Conservation (phyloP, 257 asterid genomes). For the Vinca minor region DNA sequence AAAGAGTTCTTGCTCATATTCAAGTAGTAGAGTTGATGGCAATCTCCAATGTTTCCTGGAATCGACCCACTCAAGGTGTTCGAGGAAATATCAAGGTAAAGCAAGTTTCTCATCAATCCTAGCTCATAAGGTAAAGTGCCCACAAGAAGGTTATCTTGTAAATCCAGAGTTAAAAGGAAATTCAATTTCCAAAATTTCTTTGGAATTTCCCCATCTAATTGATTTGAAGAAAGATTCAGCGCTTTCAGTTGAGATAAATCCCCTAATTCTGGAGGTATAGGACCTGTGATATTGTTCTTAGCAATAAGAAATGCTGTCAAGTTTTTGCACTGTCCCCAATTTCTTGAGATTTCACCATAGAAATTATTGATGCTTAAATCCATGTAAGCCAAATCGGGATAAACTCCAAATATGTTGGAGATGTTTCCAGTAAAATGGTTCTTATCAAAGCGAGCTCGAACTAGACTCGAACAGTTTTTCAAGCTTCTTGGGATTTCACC, state of each 20-base stretch:
- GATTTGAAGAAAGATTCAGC: slow-evolving; percentile 31
- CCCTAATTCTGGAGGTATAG: slow-evolving; percentile 24
- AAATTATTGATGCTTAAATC: slow-evolving; percentile 27
- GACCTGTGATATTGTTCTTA: slow-evolving; percentile 21
- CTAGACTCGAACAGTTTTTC: slow-evolving; percentile 25
- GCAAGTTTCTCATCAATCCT: slow-evolving; percentile 11
- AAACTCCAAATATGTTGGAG: slow-evolving; percentile 25
- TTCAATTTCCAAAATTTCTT: slow-evolving; percentile 17
- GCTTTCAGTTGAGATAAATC: slow-evolving; percentile 8
- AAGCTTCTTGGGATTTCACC: slow-evolving; percentile 28
- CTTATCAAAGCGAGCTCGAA: slow-evolving; percentile 15
- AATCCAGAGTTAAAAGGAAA: slow-evolving; percentile 10
- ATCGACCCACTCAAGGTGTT: slow-evolving; percentile 25
- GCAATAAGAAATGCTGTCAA: slow-evolving; percentile 21
- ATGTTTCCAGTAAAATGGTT: slow-evolving; percentile 25
- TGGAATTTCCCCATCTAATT: slow-evolving; percentile 24
- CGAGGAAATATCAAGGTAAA: slow-evolving; percentile 15
- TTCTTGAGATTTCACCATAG: slow-evolving; percentile 22
- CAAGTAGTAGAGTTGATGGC: slow-evolving; percentile 12
- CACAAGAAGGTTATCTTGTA: slow-evolving; percentile 19
- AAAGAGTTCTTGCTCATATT: slow-evolving; percentile 25
- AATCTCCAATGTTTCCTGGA: slow-evolving; percentile 14
- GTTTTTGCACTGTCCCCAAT: slow-evolving; percentile 20
- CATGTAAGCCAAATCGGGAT: slow-evolving; percentile 19
- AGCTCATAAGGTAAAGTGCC: slow-evolving; percentile 24